Conservation (phyloP, 1,284 basidiomycete species). For the Sporisorium exsertum region DNA sequence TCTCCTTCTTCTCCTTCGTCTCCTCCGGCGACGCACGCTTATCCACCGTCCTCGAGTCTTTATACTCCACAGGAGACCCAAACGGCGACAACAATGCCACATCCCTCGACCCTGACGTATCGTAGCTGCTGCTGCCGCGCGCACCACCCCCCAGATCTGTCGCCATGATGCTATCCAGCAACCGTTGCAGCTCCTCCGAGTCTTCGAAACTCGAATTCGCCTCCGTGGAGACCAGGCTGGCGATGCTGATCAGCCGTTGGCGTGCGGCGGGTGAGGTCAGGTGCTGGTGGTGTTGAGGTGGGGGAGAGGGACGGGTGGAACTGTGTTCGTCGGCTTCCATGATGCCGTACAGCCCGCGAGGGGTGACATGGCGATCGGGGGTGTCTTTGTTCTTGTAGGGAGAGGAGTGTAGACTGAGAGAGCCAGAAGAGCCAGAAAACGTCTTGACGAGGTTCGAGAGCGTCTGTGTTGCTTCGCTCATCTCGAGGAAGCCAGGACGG, state of each 20-base stretch:
- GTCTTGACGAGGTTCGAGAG: conserved; percentile 33
- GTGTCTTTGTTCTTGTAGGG: conserved; percentile 19
- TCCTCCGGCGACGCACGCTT: conserved; percentile 1
- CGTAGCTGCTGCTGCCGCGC: conserved; percentile 16
- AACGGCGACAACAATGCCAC: conserved; percentile 41
- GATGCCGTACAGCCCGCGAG: conserved; percentile 26
- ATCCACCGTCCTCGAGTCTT: conserved; percentile 3
- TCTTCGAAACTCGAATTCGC: conserved; percentile 51
- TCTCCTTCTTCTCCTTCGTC: conserved; percentile 5
- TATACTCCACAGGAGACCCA: conserved; percentile 24
- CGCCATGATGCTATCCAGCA: conserved; percentile 50
- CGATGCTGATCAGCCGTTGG: conserved; percentile 21
- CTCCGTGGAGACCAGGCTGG: conserved; percentile 39
- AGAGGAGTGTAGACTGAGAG: conserved; percentile 21
- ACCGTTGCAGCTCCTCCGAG: conserved; percentile 43
- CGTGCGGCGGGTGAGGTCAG: neutral
- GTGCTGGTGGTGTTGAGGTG: neutral
- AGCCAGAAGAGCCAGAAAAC: conserved; percentile 24
- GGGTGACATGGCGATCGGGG: conserved; percentile 1
- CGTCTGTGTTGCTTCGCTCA: conserved; percentile 33
- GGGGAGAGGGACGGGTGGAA: neutral
- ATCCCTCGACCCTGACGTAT: conserved; percentile 16
- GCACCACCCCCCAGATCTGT: conserved; percentile 12
- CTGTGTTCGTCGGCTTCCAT: conserved; percentile 20
- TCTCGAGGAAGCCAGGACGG: conserved; percentile 41